A percentile compares a stretch with the other conserved stretches of the same genome.
phyloP scores from a whole-genome alignment of 148 eudicot genomes.

The Camellia sinensis region DNA sequence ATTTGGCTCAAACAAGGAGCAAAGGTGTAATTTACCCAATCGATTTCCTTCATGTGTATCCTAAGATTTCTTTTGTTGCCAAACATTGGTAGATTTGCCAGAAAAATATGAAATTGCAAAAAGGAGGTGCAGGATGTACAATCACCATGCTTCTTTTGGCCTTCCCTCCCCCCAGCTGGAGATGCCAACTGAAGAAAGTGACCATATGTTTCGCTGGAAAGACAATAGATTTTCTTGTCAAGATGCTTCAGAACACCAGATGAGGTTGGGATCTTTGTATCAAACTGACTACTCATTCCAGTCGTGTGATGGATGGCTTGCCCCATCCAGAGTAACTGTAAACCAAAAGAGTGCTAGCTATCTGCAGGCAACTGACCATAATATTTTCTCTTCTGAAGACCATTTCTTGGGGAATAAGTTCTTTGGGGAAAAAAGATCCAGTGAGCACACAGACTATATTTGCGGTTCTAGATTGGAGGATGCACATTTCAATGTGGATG shows the following conservation, averaged over 20 bases:
- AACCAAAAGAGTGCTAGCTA: conserved; percentile 10
- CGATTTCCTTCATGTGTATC: not conserved
- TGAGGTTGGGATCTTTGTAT: conserved; percentile 17
- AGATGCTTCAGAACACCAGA: conserved; percentile 20
- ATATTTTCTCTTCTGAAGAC: conserved; percentile 22
- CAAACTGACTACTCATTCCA: conserved; percentile 23
- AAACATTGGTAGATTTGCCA: conserved; percentile 38
- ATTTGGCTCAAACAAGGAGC: too few relatives aligned
- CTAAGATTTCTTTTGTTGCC: conserved; percentile 14
- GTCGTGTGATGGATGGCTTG: conserved; percentile 21
- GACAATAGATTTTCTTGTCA: conserved; percentile 5
- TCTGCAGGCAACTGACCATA: conserved; percentile 17
- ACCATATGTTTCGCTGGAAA: not conserved
- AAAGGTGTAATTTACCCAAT: not conserved
- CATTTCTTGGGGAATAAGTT: conserved; percentile 19
- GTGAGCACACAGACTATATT: conserved; percentile 4
- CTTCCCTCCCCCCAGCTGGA: conserved; percentile 26
- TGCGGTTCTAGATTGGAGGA: conserved; percentile 27
- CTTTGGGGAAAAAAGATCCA: not conserved
- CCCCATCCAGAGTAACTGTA: conserved; percentile 10
- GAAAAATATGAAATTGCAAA: conserved; percentile 29
- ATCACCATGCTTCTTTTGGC: conserved; percentile 22
- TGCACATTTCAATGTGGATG: conserved; percentile 23
- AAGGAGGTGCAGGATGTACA: conserved; percentile 41
- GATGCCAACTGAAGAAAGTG: conserved; percentile 30